Conservation (phyloP, 1,139 yeast genomes). For the Geotrichum aggregatum region DNA sequence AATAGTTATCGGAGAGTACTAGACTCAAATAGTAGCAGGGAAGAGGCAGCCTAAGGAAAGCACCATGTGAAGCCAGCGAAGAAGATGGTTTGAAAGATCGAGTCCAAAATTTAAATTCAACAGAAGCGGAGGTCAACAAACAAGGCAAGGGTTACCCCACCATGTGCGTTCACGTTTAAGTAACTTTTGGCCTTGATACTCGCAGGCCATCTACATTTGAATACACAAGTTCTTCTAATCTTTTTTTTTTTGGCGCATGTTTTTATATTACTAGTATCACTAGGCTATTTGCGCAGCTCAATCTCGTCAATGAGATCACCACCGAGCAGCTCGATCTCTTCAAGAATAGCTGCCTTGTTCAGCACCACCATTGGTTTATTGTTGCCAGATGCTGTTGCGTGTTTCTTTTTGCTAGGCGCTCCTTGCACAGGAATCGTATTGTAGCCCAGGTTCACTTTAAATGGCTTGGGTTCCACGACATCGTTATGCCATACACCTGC, state of each 20-base stretch:
- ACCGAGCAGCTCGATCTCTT: constrained; percentile 71
- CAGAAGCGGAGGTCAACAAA: too few relatives aligned
- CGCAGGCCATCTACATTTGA: too few relatives aligned
- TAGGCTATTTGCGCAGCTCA: constrained; percentile 3
- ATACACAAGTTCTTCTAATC: too few relatives aligned
- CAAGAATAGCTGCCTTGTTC: constrained; percentile 69
- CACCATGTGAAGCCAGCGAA: too few relatives aligned
- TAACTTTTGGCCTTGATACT: too few relatives aligned
- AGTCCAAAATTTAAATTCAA: too few relatives aligned
- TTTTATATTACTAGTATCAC: background rate
- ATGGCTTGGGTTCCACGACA: constrained; percentile 50
- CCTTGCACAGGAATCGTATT: constrained; percentile 60
- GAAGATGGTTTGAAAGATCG: too few relatives aligned
- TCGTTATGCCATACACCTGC: constrained; percentile 79
- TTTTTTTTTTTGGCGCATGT: constrained; percentile 4
- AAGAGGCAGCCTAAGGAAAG: too few relatives aligned
- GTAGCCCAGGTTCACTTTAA: constrained; percentile 75
- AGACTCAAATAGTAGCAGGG: too few relatives aligned
- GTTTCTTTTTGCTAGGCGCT: constrained; percentile 33
- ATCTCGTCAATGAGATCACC: constrained; percentile 49
- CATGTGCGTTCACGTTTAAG: too few relatives aligned
- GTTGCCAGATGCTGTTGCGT: constrained; percentile 25
- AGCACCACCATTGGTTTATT: constrained; percentile 45
- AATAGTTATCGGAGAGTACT: too few relatives aligned
- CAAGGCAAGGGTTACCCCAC: background rate